Conservation (phyloP, 306 rosid species). For the cucumber (Cucumis sativus) region Cucumber_9930_V3 NC_026659.2:28420501-28421000, state of each 20-base stretch:
- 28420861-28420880: background rate
- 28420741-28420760: background rate
- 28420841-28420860: conserved; percentile 70
- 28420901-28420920: background rate
- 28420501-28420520: conserved; percentile 62
- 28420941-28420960: background rate
- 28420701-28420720: background rate
- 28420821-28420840: conserved; percentile 53
- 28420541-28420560: background rate
- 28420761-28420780: background rate
- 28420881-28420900: background rate
- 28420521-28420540: conserved; percentile 15
- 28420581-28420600: background rate
- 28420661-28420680: background rate
- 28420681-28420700: background rate
- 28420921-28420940: background rate
- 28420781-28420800: conserved; percentile 35
- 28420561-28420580: background rate
- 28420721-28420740: background rate
- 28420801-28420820: conserved; percentile 88
- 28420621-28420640: background rate
- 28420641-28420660: background rate
- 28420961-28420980: background rate
- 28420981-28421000: background rate
- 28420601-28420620: background rate